phyloP scores from a whole-genome alignment of 2,329 filamentous ascomycete genomes.

The Trichoderma polysporum region DNA sequence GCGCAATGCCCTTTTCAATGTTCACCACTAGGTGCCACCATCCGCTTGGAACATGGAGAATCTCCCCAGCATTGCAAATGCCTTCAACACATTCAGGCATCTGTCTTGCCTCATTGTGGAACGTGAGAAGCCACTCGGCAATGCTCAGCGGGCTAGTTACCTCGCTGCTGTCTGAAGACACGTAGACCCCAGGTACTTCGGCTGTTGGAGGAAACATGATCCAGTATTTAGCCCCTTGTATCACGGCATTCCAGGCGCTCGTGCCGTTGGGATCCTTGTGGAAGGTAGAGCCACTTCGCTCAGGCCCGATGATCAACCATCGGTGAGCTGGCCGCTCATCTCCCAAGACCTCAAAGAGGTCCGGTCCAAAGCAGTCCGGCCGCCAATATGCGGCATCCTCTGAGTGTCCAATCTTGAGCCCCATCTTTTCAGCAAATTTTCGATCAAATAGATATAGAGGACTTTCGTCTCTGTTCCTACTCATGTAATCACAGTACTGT shows the following conservation, averaged over 20 bases:
- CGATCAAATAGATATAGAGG: constrained; percentile 92
- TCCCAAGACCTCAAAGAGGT: constrained; percentile 79
- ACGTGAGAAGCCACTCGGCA: constrained; percentile 91
- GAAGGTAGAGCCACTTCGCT: constrained; percentile 86
- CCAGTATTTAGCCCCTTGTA: constrained; percentile 93
- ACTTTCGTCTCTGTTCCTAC: constrained; percentile 76
- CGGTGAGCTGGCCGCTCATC: constrained; percentile 78
- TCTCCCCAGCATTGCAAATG: constrained; percentile 79
- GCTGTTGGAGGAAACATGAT: constrained; percentile 89
- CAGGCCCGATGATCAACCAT: constrained; percentile 90
- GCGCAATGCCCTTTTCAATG: constrained; percentile 75
- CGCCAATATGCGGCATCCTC: constrained; percentile 66
- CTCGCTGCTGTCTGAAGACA: constrained; percentile 85
- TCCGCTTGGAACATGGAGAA: constrained; percentile 87
- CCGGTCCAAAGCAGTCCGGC: constrained; percentile 80
- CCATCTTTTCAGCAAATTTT: constrained; percentile 83
- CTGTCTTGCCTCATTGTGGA: constrained; percentile 77
- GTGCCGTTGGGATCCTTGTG: constrained; percentile 78
- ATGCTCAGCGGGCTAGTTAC: constrained; percentile 93
- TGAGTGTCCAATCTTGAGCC: constrained; percentile 58
- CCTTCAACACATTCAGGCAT: constrained; percentile 80
- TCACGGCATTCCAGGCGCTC: constrained; percentile 90
- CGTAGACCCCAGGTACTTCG: constrained; percentile 83
- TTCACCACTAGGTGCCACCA: constrained; percentile 99
- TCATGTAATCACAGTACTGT: constrained; percentile 83